Evolutionary conservation across 495 filamentous ascomycete genomes (phyloP), one percentile per base, ranked within the genome.

Genomic region (Acidiella bohemica): DNA sequence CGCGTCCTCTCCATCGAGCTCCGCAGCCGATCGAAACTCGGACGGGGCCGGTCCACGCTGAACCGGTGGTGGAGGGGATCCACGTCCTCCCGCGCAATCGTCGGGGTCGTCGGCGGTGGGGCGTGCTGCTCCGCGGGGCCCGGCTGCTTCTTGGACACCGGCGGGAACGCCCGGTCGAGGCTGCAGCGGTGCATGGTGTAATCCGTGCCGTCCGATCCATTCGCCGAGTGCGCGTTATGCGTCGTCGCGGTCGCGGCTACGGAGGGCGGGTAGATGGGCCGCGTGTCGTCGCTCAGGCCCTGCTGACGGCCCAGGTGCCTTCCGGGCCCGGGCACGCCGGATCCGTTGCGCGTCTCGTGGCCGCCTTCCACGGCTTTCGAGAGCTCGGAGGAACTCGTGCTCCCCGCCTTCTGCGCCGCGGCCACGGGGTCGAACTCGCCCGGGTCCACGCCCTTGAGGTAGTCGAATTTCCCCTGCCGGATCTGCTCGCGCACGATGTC

Each of bases 401-500:
- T 72, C 27, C 41, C 37, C 13, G 52, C 55, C 32, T 62, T 57
- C 36, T 54, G 48, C 16, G 49, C 48, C 4, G 54, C 43, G 23
- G 55, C 41, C 13, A 57, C 41, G 8, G 49, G 47, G 16, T 51
- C 43, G 23, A 74, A 43, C 43, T 61, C 59, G 16, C 51, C 59
- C 6, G 48, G 38, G 53, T 72, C 63, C 37, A 58, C 59, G 35
- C 70, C 59, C 31, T 80, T 71, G 20, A 83, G 66, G 55, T 80
- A 70, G 47, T 78, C 71, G 59, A 84, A 95, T 46, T 78, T 76
- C 39, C 90, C 90, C 50, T 72, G 68, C 31, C 73, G 73, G 39
- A 90, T 71, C 62, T 93, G 82, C 60, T 99, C 92, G 22, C 92
- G 82, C 51, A 99, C 77, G 51, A 99, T 93, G 57, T 99, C 92